Base-by-base conservation (phyloP, 768 basidiomycete species). In the Russula griseocarnosa region DNA sequence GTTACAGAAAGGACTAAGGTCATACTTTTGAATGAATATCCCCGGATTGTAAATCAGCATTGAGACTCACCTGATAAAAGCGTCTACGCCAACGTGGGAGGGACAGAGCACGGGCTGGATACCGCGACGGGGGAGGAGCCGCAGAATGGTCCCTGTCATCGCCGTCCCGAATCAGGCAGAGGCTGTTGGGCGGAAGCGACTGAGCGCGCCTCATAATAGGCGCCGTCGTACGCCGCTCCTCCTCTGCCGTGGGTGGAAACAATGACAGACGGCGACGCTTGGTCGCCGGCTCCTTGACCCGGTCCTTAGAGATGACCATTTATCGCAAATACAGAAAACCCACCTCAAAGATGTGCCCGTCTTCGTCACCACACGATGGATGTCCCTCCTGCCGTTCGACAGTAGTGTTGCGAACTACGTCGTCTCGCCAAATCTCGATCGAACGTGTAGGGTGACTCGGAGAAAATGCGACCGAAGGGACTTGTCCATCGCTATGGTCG, bases 341-440 rank as follows among this genome's bases (percentile, higher is more conserved):
- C 60, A 68, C 67, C 67, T 66, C 67, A 24, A 38, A 34, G 40
- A 44, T 38, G 46, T 34, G 60, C 38, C 55, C 24, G 30, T 57
- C 62, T 57, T 64, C 65, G 11, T 53, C n/a, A 9, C 22, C 24
- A 6, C 42, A 38, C 11, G 57, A 5, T 16, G 38, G 22, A 22
- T 34, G 55, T 44, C 26, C 16, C 24, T 58, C 62, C 42, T 65
- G 56, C 42, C 44, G 14, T 42, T 54, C 65, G 18, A 55, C 34
- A 8, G 50, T 16, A 20, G 65, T 55, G 55, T 49, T 68, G 40
- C 57, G 68, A 30, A 46, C 55, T 30, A 83, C 77, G 50, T 75
- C 73, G 58, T 76, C 77, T 28, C 78, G 74, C 83, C 83, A 84
- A 59, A 74, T 69, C 50, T 78, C 76, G 40, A 79, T 79, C 13